A percentile compares a stretch with the other conserved stretches of the same genome.
phyloP scores from a whole-genome alignment of 176 grass and related monocot species.

The Carex kokanica region DNA sequence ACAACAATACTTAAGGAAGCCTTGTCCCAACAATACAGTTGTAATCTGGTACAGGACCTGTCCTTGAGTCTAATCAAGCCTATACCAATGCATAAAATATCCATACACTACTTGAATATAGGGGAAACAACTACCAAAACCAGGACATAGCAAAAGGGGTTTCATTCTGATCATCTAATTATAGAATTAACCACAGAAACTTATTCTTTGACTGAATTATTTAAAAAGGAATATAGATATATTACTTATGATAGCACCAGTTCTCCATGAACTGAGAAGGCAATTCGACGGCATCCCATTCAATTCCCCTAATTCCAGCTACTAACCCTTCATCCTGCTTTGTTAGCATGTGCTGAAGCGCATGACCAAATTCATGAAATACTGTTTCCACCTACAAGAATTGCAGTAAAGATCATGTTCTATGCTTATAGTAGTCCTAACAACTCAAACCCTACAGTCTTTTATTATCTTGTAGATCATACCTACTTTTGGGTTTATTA shows the following conservation, averaged over 20 bases:
- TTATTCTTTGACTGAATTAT: not conserved
- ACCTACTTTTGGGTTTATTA: not conserved
- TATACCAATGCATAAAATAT: not conserved
- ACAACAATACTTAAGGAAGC: not conserved
- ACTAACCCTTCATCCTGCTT: conserved; percentile 93
- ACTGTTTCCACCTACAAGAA: conserved; percentile 87
- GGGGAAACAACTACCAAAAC: not conserved
- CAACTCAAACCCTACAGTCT: conserved; percentile 1
- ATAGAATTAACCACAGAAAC: not conserved
- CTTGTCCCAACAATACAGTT: not conserved
- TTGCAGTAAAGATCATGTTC: not conserved
- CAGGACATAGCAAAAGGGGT: not conserved
- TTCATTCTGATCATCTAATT: not conserved
- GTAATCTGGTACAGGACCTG: not conserved
- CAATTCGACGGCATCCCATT: conserved; percentile 98
- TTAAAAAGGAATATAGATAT: conserved; percentile 17
- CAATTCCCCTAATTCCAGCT: conserved; percentile 88
- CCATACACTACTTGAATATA: not conserved
- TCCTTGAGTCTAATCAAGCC: not conserved
- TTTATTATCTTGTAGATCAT: not conserved
- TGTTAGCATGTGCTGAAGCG: conserved; percentile 99
- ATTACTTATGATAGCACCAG: conserved; percentile 97
- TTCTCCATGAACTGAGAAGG: conserved; percentile 99
- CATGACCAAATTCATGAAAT: conserved; percentile 99
- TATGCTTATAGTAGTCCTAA: not conserved